These are phyloP conservation scores for Schizochytrium sp. DNA, from an alignment of 108 stramenopile genomes.

Conservation along the genomic window DNA sequence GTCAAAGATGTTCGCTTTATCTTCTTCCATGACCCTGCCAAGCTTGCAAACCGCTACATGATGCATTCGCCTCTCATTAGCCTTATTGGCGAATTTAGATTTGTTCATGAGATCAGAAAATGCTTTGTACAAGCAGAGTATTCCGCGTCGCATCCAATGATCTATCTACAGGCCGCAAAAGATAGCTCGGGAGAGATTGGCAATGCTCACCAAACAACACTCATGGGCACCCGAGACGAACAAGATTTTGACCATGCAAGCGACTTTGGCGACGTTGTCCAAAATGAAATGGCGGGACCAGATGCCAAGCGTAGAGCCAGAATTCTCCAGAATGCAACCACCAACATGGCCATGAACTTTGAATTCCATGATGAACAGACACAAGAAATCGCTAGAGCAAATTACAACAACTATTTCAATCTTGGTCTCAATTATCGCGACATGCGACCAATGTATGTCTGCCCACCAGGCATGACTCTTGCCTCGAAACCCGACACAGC, in stretches of 20 bases:
- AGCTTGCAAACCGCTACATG: neutral
- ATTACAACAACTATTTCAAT: neutral
- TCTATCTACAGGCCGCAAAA: neutral
- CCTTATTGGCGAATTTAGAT: neutral
- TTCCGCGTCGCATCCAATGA: neutral
- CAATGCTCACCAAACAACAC: neutral
- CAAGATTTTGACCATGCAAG: no score
- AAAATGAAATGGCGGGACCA: neutral
- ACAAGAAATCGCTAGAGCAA: neutral
- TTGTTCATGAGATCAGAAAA: neutral
- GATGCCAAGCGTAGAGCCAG: neutral
- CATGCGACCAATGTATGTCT: neutral
- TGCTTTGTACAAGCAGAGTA: constrained; percentile 10
- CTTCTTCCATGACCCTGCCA: neutral
- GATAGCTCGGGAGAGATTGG: neutral
- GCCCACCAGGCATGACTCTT: neutral
- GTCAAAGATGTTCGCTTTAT: neutral
- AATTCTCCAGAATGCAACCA: neutral
- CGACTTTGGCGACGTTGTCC: neutral
- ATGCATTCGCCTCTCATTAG: constrained; percentile 6
- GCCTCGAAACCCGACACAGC: neutral
- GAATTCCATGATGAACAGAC: neutral
- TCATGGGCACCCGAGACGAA: no score
- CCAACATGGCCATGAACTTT: neutral
- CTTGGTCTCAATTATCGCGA: neutral